phyloP scores from a whole-genome alignment of 2,329 filamentous ascomycete species.

The Xylogone sp. region DNA sequence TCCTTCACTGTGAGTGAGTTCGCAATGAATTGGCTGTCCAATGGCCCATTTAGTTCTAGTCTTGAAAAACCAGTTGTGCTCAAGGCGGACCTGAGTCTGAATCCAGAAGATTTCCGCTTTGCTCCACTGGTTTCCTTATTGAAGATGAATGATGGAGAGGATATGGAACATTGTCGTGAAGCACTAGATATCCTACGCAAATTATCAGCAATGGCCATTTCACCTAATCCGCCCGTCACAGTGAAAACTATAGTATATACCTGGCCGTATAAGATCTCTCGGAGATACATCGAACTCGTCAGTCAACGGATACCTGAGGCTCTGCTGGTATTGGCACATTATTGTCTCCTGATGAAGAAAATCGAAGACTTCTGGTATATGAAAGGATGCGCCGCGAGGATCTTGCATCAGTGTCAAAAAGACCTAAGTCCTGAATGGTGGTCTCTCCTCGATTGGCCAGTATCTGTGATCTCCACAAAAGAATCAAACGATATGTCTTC shows the following conservation, averaged over 20 bases:
- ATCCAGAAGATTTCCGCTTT: neutral
- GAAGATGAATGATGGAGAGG: neutral
- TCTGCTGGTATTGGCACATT: conserved; percentile 32
- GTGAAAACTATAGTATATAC: conserved; percentile 1
- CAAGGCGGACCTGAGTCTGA: neutral
- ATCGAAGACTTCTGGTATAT: conserved; percentile 38
- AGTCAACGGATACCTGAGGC: conserved; percentile 26
- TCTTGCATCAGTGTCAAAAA: neutral
- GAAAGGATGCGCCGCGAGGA: conserved; percentile 11
- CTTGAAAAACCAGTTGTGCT: neutral
- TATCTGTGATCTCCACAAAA: neutral
- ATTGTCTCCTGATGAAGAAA: conserved; percentile 34
- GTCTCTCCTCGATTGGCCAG: neutral
- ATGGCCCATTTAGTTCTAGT: neutral
- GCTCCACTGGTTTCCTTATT: neutral
- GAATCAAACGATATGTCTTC: neutral
- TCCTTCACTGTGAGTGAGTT: neutral
- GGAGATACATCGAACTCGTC: conserved; percentile 10
- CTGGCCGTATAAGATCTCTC: conserved; percentile 11
- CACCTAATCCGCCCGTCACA: neutral
- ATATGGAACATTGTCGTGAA: neutral
- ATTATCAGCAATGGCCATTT: neutral
- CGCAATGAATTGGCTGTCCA: neutral
- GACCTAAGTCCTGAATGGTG: neutral
- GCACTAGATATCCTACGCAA: neutral